These are phyloP conservation scores for Fusarium citri DNA, from an alignment of 2,329 filamentous ascomycete genomes.

Conservation along the genomic window DNA sequence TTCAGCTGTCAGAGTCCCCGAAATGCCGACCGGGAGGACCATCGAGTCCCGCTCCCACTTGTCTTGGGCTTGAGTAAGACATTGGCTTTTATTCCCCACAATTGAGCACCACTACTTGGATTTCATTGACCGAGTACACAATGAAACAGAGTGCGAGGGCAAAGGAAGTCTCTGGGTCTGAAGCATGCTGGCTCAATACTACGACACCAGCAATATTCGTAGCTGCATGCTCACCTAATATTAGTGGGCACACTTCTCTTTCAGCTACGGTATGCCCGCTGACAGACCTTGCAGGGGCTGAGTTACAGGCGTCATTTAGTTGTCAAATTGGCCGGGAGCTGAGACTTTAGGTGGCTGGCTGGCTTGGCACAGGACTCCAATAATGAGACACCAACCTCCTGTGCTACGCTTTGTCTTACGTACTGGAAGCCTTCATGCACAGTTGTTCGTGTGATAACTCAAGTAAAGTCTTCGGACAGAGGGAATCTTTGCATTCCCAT, in stretches of 20 bases:
- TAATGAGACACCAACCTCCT: background rate
- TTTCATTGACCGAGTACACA: background rate
- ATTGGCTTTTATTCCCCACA: background rate
- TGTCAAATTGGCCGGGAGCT: background rate
- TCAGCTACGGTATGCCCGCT: background rate
- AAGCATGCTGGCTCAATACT: background rate
- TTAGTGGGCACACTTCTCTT: background rate
- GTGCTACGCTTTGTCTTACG: background rate
- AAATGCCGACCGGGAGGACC: background rate
- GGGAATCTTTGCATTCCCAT: background rate
- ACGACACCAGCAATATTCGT: background rate
- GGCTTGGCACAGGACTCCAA: background rate
- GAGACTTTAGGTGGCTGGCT: constrained; percentile 3
- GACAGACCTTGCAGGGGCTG: background rate
- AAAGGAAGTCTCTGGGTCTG: too few species aligned
- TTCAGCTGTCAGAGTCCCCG: background rate
- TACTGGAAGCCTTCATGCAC: too few species aligned
- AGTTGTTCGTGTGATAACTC: too few species aligned
- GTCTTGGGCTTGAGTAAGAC: background rate
- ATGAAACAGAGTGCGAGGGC: too few species aligned
- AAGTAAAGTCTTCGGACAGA: background rate
- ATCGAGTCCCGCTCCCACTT: background rate
- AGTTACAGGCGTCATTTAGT: background rate
- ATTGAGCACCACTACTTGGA: background rate
- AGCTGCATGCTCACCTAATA: background rate